Percentiles rank a stretch among this genome's conserved stretches.
Conservation (phyloP, 495 filamentous ascomycete species). For the Cairneyella variabilis region DNA sequence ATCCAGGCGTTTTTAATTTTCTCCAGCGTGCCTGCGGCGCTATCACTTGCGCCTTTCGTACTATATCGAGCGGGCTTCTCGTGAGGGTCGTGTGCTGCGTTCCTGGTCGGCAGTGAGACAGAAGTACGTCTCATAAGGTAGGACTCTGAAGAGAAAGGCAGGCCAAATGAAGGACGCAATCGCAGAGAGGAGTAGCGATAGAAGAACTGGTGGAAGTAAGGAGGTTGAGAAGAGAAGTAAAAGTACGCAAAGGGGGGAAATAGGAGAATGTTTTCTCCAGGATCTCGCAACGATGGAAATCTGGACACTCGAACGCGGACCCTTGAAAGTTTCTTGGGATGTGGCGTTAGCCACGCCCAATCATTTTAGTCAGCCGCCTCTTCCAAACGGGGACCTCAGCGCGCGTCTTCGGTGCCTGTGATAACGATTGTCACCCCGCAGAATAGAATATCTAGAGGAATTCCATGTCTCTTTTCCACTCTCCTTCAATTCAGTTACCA, state of each 20-base stretch:
- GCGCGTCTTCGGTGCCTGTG: conserved; percentile 3
- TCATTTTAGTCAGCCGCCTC: neutral
- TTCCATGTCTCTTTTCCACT: neutral
- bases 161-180: neutral
- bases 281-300: neutral
- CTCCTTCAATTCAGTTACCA: conserved; percentile 1
- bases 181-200: neutral
- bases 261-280: neutral
- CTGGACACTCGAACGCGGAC: neutral
- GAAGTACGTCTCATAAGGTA: conserved; percentile 53
- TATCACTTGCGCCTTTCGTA: conserved; percentile 23
- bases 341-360: neutral
- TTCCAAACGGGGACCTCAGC: neutral
- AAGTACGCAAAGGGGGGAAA: neutral
- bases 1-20: conserved; percentile 54
- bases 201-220: neutral
- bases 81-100: conserved; percentile 51
- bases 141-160: neutral
- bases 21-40: conserved; percentile 40
- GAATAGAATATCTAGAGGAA: conserved; percentile 19
- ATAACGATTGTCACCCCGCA: neutral
- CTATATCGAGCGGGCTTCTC: conserved; percentile 54
- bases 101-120: conserved; percentile 55
- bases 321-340: conserved; percentile 5
- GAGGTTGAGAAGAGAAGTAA: neutral